Evolutionary conservation across 257 asterid species (phyloP).

Genomic region (Haberlea rhodopensis): DNA sequence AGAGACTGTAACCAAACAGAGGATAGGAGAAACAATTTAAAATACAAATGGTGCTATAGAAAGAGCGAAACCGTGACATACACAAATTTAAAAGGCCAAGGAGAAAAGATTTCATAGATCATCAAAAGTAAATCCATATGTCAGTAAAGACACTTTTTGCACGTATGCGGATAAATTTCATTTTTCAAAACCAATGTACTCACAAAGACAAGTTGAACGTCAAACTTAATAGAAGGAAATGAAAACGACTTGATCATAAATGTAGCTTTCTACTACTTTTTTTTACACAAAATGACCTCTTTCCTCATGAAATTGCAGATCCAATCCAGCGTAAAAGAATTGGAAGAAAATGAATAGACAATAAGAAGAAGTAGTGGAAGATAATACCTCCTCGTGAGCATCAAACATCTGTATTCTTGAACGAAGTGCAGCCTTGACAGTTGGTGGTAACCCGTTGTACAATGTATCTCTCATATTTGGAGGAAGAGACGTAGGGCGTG

Average conservation of each 20-base stretch:
- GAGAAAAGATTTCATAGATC: not conserved
- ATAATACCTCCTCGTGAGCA: slow-evolving; percentile 59
- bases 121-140: not conserved
- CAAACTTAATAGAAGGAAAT: too few relatives aligned
- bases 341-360: slow-evolving; percentile 8
- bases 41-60: not conserved
- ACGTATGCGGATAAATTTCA: too few relatives aligned
- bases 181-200: not conserved
- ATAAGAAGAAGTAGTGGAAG: slow-evolving; percentile 6
- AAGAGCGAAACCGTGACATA: not conserved
- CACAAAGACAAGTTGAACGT: too few relatives aligned
- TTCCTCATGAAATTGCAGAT: not conserved
- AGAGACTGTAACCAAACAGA: slow-evolving; percentile 17
- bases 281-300: not conserved
- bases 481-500: slow-evolving; percentile 93
- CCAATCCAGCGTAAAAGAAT: slow-evolving; percentile 2
- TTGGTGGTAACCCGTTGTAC: slow-evolving; percentile 82
- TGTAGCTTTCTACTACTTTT: not conserved
- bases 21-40: not conserved
- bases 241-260: not conserved
- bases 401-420: slow-evolving; percentile 49
- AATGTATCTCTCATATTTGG: slow-evolving; percentile 86
- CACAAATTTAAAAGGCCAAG: too few relatives aligned
- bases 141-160: not conserved
- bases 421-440: slow-evolving; percentile 62